Conservation (phyloP, 352 stramenopile genomes). For the Labyrinthula sp. region DNA sequence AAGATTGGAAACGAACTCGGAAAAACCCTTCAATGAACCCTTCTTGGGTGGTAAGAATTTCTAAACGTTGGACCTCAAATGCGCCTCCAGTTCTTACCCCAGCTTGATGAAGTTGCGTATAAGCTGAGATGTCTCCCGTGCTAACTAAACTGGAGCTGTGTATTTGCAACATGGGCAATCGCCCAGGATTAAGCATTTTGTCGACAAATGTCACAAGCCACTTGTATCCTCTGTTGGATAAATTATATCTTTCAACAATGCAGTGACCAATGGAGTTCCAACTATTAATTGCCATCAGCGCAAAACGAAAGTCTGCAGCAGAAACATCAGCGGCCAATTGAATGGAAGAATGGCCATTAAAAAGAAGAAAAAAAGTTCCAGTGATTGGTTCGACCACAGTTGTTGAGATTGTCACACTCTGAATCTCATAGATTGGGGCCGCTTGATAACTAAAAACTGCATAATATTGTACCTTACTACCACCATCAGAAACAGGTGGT, state of each 20-base stretch:
- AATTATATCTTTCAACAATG: conserved; percentile 4
- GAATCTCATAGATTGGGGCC: conserved; percentile 39
- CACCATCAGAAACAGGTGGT: conserved; percentile 41
- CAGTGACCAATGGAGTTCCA: conserved; percentile 28
- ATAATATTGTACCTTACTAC: conserved; percentile 47
- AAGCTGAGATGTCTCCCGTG: too few relatives aligned
- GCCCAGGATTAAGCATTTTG: conserved; percentile 14
- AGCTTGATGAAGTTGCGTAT: too few relatives aligned
- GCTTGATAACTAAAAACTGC: conserved; percentile 47
- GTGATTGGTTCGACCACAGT: conserved; percentile 21
- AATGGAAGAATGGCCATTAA: conserved; percentile 47
- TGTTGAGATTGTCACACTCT: conserved; percentile 47
- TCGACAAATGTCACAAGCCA: conserved; percentile 54
- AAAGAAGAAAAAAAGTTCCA: conserved; percentile 50
- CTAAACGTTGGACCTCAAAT: conserved; percentile 43
- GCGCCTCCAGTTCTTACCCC: conserved; percentile 46
- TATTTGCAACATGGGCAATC: too few relatives aligned
- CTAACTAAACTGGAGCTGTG: conserved; percentile 35
- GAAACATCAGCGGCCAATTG: conserved; percentile 34
- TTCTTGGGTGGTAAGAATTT: conserved; percentile 37
- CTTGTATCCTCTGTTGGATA: conserved; percentile 35
- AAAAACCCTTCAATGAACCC: conserved; percentile 28
- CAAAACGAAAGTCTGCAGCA: conserved; percentile 42
- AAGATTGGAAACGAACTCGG: conserved; percentile 6
- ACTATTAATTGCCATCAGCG: conserved; percentile 39